Evolutionary conservation across 441 rosid genomes (phyloP), one percentile per base, ranked within the genome.

Genomic region (Brassica hybrid): DNA sequence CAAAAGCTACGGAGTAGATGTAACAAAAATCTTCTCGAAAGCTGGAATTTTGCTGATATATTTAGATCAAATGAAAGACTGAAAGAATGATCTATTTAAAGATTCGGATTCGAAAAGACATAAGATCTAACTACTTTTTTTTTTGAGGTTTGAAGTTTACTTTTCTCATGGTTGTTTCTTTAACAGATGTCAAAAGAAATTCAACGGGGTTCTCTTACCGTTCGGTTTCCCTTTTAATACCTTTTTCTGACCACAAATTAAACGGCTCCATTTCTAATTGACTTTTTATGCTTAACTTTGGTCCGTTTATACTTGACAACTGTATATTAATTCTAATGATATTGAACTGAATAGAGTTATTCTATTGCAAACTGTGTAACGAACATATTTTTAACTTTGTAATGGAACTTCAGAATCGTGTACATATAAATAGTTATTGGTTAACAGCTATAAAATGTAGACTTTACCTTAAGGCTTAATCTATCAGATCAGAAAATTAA

Each of bases 271-370:
- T 41, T 12, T 41, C n/a, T 41, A 11, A 41, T 41, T 41, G 48
- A 41, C 48, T 11, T 34, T 34, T 34, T 34, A 6, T 7, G 38
- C 38, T 7, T 34, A 34, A 34, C 38, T 34, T 7, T 34, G 38
- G 38, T 34, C 9, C 9, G 2, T 41, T 41, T 41, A 12, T 11
- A 41, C 10, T 10, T 41, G 48, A 41, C 13, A 3, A 48, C 16
- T 48, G 54, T 48, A n/a, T 48, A 48, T 48, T 48, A 48, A 48
- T 48, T 48, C 54, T 48, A 48, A 48, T 48, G 54, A n/a, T 48
- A 48, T 41, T 41, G 48, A 38, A 43, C 52, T 43, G 52, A 43
- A 13, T 43, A 43, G 14, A 43, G 12, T 43, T 4, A 27, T 27
- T 27, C 6, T 27, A 27, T 27, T 27, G 32, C 32, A 27, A 27